phyloP scores from a whole-genome alignment of 345 rosid species.

The Eucalyptus albens region DNA sequence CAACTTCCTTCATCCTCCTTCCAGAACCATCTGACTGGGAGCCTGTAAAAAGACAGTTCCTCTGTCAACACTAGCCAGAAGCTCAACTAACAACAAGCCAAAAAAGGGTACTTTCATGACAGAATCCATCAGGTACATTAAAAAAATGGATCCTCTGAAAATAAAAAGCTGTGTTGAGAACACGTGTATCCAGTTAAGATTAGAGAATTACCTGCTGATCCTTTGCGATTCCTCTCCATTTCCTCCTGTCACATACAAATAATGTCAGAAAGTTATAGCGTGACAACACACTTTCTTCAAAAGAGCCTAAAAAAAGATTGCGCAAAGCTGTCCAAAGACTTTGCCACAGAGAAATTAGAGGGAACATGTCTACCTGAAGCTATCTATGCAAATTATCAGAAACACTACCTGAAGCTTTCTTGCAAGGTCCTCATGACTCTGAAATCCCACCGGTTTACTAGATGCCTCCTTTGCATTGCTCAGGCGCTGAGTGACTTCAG shows the following conservation, averaged over 20 bases:
- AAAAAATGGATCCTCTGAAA: not conserved
- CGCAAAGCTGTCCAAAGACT: not conserved
- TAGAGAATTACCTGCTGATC: slow-evolving; percentile 43
- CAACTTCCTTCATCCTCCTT: slow-evolving; percentile 92
- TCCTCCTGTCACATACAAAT: slow-evolving; percentile 68
- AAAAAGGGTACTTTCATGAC: not conserved
- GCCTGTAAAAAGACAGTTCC: slow-evolving; percentile 19
- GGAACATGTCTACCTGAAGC: not conserved
- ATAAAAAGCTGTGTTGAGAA: not conserved
- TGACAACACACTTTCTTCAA: not conserved
- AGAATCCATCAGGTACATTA: not conserved
- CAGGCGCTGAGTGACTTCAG: slow-evolving; percentile 92
- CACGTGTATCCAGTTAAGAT: not conserved
- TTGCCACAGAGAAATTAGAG: not conserved
- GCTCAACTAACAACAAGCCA: not conserved
- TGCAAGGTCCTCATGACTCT: slow-evolving; percentile 93
- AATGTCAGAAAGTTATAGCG: not conserved
- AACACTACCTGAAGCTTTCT: slow-evolving; percentile 76
- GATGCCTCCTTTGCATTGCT: slow-evolving; percentile 80
- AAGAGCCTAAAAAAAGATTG: not conserved
- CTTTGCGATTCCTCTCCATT: slow-evolving; percentile 81
- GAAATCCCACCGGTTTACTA: slow-evolving; percentile 48
- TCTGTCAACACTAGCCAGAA: not conserved
- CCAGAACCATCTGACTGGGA: slow-evolving; percentile 61
- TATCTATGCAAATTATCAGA: not conserved